Base-by-base conservation (phyloP, 2,329 filamentous ascomycete genomes). In the Xylaria sp. region DNA sequence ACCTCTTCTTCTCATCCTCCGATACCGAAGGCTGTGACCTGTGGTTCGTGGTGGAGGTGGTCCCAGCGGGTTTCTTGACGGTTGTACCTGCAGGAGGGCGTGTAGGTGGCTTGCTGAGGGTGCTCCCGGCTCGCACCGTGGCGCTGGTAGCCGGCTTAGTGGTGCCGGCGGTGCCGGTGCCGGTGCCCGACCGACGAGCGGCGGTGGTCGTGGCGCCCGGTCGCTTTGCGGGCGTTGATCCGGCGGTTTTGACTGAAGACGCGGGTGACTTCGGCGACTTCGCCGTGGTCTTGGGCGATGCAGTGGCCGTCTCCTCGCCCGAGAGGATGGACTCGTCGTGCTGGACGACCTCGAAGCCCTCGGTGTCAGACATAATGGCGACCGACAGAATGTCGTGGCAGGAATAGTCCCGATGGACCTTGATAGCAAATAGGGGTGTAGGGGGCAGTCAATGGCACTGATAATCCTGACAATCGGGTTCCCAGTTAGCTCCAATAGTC, bases 1-100 rank as follows among this genome's bases (percentile, higher is more conserved):
- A 77, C 75, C 81, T 85, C 79, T 82, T 85, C 70, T 76, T 78
- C 67, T 86, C 85, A 72, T 86, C 85, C 69, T 86, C 85, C 64
- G 84, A 85, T 60, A 82, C 81, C 68, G 85, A 86, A 62, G 84
- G 80, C n/a, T 83, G 83, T 56, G 83, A 82, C 71, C 79, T 82
- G 76, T 86, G 85, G 70, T 77, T 81, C 48, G 81, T 74, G 43
- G 82, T 78, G 74, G 55, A 79, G 74, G 41, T 78, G 74, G 55
- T 79, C 73, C 39, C 78, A 75, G 69, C 79, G 75, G 71, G 79
- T 73, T 71, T 77, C 62, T 80, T 80, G 49, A 81, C 75, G 28
- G 79, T 72, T n/a, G 76, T 73, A 20, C 79, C 79, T 1, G 78
- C 73, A n/a, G 83, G 79, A 51, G 85, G 82, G 2, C 85, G 84